These are phyloP conservation scores for Phoma herbarum DNA, from an alignment of 2,329 filamentous ascomycete species.

Conservation along the genomic window DNA sequence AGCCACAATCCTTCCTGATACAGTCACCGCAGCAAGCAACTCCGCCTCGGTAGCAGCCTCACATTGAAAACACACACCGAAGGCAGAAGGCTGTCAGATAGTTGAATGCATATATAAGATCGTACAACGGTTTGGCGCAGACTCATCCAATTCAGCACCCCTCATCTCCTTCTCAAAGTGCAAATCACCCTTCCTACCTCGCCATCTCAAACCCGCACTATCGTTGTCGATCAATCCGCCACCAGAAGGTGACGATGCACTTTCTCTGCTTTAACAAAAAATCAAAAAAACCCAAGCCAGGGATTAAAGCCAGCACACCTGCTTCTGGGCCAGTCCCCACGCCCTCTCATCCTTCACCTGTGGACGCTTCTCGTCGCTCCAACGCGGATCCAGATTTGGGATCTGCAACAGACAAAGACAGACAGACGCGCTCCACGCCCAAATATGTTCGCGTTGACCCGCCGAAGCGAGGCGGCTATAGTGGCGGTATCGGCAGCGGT, in stretches of 20 bases:
- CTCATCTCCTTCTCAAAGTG: background rate
- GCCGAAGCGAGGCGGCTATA: background rate
- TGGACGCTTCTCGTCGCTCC: background rate
- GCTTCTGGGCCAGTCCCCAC: background rate
- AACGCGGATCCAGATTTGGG: background rate
- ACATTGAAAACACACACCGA: slow-evolving; percentile 1
- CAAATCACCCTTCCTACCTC: too few relatives aligned
- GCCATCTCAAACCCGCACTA: too few relatives aligned
- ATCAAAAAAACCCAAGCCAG: background rate
- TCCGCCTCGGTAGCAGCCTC: slow-evolving; percentile 11
- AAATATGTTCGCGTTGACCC: slow-evolving; percentile 3
- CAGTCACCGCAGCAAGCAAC: slow-evolving; percentile 16
- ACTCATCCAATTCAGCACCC: background rate
- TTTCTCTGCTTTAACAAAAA: background rate
- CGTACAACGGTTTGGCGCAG: background rate
- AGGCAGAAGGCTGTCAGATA: background rate
- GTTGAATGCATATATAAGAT: background rate
- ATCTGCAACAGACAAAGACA: background rate
- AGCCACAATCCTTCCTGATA: slow-evolving; percentile 15
- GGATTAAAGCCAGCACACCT: background rate
- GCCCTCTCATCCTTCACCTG: background rate
- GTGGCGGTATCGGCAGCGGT: background rate
- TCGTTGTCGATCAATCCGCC: too few relatives aligned
- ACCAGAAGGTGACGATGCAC: background rate
- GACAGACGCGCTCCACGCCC: background rate